Base-by-base conservation (phyloP, 1,139 yeast genomes). In the Zygoascus hellenicus region DNA sequence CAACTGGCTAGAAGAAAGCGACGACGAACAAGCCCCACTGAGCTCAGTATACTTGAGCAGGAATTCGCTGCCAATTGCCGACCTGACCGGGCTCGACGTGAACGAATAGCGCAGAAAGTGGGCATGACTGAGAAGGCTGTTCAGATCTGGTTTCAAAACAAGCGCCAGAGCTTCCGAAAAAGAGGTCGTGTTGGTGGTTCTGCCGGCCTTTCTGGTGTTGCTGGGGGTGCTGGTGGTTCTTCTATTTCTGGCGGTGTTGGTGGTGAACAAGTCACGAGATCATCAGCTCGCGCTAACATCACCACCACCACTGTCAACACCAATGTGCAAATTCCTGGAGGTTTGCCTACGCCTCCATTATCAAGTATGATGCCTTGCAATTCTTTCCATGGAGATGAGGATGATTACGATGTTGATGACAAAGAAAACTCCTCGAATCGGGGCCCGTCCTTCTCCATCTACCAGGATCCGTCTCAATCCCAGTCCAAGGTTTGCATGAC, bases 81-180 rank as follows among this genome's bases (percentile, higher is more conserved):
- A 41, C 98, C 97, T 42, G 83, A 84, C 63, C 83, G 83, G 64
- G 68, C 75, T 44, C 75, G 84, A 59, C 78, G 97, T 57, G 73
- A 79, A 42, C 83, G 80, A 54, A 85, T 92, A 56, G 95, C 97
- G 13, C 66, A 70, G 32, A 78, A 74, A 54, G 95, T 92, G 38
- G 80, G 80, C 54, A 92, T 90, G 97, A 78, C 92, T n/a, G 97
- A 89, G 64, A 89, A 89, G 65, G 95, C 97, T 1, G 95, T 92
- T 29, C 97, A 92, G 68, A 88, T 92, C 54, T 92, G 98, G 98
- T 92, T 92, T 68, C 98, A 92, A 68, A 92, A 92, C 67, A 85
- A 81, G 65, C 80, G 98, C 66, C 98, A 92, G 69, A 77, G 89
- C 38, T 68, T 81, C 55, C 79, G 94, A 55, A 81, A 79, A 58